Conservation (phyloP, 352 stramenopile species). For the Globisporangium carolinianum region DNA sequence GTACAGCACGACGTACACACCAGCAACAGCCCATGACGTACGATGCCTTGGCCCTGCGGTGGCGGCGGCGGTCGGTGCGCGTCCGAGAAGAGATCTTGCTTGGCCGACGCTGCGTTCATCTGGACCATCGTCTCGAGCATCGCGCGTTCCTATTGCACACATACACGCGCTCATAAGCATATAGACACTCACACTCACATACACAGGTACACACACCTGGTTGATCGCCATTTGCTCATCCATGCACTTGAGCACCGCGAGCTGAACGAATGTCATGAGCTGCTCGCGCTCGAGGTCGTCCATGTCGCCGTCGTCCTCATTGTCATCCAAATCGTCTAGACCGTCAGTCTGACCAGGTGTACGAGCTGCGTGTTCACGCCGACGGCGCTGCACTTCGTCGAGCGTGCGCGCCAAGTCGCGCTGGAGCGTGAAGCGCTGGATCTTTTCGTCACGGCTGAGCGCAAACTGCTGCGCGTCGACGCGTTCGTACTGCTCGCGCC, state of each 20-base stretch:
- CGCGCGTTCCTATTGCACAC: slow-evolving; percentile 40
- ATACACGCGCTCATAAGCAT: neutral
- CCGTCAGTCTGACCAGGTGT: too few relatives aligned
- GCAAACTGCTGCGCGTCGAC: slow-evolving; percentile 61
- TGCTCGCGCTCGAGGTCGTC: slow-evolving; percentile 79
- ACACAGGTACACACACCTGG: too few relatives aligned
- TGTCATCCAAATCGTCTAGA: too few relatives aligned
- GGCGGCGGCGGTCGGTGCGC: slow-evolving; percentile 49
- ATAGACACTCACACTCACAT: neutral
- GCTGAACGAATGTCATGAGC: slow-evolving; percentile 74
- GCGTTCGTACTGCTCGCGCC: slow-evolving; percentile 69
- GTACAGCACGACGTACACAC: neutral
- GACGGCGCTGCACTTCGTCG: slow-evolving; percentile 38
- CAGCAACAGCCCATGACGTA: slow-evolving; percentile 19
- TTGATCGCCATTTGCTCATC: slow-evolving; percentile 70
- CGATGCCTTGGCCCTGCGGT: slow-evolving; percentile 66
- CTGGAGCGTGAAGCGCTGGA: slow-evolving; percentile 75
- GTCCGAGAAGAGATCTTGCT: slow-evolving; percentile 66
- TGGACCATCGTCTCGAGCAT: slow-evolving; percentile 86
- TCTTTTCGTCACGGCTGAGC: slow-evolving; percentile 71
- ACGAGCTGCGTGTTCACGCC: slow-evolving; percentile 28
- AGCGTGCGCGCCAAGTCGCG: slow-evolving; percentile 72
- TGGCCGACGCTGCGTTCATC: slow-evolving; percentile 58
- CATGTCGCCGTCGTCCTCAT: slow-evolving; percentile 45
- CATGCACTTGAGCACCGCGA: slow-evolving; percentile 69